Conservation (phyloP, 176 grass and related monocot genomes). For the Avena eriantha region DNA sequence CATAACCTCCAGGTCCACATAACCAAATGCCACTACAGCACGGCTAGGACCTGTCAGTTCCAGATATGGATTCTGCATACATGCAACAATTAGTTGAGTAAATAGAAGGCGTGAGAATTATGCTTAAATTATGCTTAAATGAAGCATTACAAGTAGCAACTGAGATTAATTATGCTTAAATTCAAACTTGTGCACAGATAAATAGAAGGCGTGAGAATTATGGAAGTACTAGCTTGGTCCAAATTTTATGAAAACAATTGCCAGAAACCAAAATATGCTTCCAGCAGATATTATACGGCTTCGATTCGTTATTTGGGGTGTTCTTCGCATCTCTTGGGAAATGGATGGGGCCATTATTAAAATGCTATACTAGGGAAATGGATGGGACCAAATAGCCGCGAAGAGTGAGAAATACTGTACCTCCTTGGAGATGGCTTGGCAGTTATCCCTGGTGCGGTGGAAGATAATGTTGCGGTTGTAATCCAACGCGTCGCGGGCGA, state of each 20-base stretch:
- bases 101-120: no score
- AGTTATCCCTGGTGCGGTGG: neutral
- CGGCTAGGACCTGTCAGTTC: neutral
- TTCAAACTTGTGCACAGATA: neutral
- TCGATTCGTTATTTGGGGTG: no score
- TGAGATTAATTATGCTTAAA: neutral
- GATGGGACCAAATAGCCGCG: neutral
- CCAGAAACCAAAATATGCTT: neutral
- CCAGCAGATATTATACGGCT: neutral
- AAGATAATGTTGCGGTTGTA: neutral
- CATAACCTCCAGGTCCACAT: neutral
- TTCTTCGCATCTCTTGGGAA: no score
- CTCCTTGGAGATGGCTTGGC: neutral
- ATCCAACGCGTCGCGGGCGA: neutral
- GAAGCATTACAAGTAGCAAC: neutral
- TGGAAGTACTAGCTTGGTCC: neutral
- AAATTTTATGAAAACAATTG: neutral
- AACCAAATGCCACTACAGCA: neutral
- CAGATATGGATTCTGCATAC: slow-evolving; percentile 9
- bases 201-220: neutral
- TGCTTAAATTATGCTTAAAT: no score
- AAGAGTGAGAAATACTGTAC: neutral
- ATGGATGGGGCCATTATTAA: no score
- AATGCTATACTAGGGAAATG: no score
- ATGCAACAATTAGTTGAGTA: neutral